Evolutionary conservation across 352 stramenopile genomes (phyloP), one percentile per base, ranked within the genome.

Genomic region (Pythium monospermum): DNA sequence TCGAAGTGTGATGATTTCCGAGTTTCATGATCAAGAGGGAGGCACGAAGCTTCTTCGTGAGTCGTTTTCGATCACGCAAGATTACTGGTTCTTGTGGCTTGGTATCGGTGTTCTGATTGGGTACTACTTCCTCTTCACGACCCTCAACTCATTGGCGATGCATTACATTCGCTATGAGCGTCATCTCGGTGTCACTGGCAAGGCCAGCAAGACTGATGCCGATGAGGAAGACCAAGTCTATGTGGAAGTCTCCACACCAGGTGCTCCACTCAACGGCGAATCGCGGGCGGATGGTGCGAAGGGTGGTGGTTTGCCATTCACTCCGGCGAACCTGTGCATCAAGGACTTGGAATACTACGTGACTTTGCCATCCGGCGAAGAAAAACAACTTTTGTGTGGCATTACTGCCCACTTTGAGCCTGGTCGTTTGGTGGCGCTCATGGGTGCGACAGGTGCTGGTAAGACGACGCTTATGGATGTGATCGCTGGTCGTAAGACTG

Each of bases 241-340:
- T n/a, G n/a, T n/a, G n/a, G n/a, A n/a, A n/a, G n/a, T n/a, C n/a
- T n/a, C n/a, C n/a, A n/a, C n/a, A n/a, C n/a, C n/a, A n/a, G n/a
- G n/a, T n/a, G n/a, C n/a, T n/a, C n/a, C n/a, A n/a, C n/a, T n/a
- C n/a, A n/a, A n/a, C n/a, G n/a, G n/a, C n/a, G n/a, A n/a, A n/a
- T 58, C 59, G 10, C 10, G 67, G 96, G 16, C 77, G 93, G 49
- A 83, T 96, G 68, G 85, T 69, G 68, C 26, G 87, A 86, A 18
- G 58, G 52, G 13, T 59, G 73, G 28, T 50, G 42, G 7, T 80
- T 74, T 11, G 21, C 79, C 4, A 54, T 87, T 4, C 28, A 59
- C 15, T 55, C 55, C 60, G 7, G 54, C 61, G 4, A 57, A 49
- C 2, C 21, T 68, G 2, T 41, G 41, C 4, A 66, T 68, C 47